Percentiles rank a stretch among this genome's conserved stretches.
These are phyloP conservation scores for Tulasnella sp. DNA, from an alignment of 768 basidiomycete species.

Conservation along the genomic window DNA sequence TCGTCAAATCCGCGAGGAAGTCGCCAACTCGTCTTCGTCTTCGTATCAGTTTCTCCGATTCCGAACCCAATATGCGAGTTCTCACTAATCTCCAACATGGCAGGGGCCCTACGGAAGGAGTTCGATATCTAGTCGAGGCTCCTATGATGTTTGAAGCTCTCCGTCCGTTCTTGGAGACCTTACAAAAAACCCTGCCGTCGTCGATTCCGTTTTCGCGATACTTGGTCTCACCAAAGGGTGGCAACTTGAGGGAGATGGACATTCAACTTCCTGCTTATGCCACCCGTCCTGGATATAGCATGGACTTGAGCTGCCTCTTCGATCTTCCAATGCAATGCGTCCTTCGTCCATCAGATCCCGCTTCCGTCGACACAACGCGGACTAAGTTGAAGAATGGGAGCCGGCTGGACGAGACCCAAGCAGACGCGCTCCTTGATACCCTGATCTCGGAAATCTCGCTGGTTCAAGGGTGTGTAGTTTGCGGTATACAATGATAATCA, in stretches of 20 bases:
- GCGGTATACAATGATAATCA: too few relatives aligned
- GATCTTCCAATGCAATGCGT: constrained; percentile 31
- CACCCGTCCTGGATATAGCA: constrained; percentile 41
- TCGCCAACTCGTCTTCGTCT: constrained; percentile 31
- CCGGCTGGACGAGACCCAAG: constrained; percentile 63
- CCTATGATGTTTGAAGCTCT: constrained; percentile 57
- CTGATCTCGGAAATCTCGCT: constrained; percentile 49
- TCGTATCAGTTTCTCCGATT: constrained; percentile 53
- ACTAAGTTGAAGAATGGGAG: constrained; percentile 30
- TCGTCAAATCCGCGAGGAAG: constrained; percentile 35
- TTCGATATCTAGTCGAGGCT: constrained; percentile 45
- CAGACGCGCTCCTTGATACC: constrained; percentile 51
- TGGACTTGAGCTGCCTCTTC: constrained; percentile 46
- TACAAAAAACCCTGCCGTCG: constrained; percentile 43
- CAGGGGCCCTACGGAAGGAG: neutral
- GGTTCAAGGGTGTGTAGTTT: constrained; percentile 51
- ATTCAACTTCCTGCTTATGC: constrained; percentile 49
- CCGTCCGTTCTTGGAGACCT: constrained; percentile 53
- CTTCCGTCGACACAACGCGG: constrained; percentile 38
- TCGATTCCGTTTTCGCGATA: constrained; percentile 43
- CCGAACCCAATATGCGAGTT: constrained; percentile 39
- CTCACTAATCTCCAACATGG: neutral
- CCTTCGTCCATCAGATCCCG: constrained; percentile 30
- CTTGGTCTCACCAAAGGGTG: constrained; percentile 33
- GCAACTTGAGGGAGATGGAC: constrained; percentile 17